A percentile compares a stretch with the other conserved stretches of the same genome.
phyloP scores from a whole-genome alignment of 1,139 yeast genomes.

The Nakaseomyces bracarensis region DNA sequence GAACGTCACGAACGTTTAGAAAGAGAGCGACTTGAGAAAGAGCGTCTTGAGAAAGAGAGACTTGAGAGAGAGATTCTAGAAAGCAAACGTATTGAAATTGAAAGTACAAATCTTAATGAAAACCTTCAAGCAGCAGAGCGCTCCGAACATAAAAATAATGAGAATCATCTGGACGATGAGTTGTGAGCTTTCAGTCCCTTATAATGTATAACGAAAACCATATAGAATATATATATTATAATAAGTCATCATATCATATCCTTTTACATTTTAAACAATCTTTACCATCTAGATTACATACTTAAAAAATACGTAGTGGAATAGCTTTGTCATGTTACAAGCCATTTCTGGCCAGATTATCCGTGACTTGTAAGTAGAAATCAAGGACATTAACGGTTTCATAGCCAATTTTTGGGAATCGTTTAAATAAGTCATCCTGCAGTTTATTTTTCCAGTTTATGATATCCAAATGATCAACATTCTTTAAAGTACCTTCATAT shows the following conservation, averaged over 20 bases:
- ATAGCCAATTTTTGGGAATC: slow-evolving; percentile 12
- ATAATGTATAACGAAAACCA: neutral
- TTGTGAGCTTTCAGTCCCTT: neutral
- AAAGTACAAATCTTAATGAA: neutral
- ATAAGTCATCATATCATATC: neutral
- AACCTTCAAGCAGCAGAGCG: neutral
- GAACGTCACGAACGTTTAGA: neutral
- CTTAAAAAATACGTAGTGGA: too few relatives aligned
- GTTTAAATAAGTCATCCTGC: slow-evolving; percentile 32
- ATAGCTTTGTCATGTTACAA: too few relatives aligned
- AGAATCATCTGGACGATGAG: neutral
- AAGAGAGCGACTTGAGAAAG: slow-evolving; percentile 10
- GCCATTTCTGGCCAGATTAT: slow-evolving; percentile 58
- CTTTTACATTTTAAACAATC: neutral
- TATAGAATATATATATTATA: neutral
- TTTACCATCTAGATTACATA: too few relatives aligned
- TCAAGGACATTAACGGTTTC: slow-evolving; percentile 53
- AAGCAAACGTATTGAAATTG: too few relatives aligned
- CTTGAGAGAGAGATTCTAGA: slow-evolving; percentile 9
- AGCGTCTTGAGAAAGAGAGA: slow-evolving; percentile 9
- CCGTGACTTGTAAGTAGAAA: slow-evolving; percentile 66
- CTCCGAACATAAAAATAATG: neutral
- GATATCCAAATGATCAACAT: slow-evolving; percentile 78
- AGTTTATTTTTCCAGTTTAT: slow-evolving; percentile 72
- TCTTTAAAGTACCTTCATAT: slow-evolving; percentile 66